Evolutionary conservation across 73 alveolate species (phyloP).

Genomic region (Chromera velia): DNA sequence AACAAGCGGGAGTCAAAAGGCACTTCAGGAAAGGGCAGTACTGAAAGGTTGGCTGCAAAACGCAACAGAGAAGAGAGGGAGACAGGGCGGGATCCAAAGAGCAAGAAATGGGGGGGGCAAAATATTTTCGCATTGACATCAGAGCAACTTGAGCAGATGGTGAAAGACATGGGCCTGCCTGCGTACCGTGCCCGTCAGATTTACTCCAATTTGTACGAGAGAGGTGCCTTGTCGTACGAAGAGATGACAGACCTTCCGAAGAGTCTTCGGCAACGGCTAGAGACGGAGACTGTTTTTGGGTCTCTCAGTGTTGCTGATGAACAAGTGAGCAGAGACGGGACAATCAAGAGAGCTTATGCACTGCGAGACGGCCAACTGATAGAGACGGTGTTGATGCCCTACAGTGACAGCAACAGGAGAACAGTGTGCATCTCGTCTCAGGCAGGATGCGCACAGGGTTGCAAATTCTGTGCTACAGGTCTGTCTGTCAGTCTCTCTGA

Average conservation of each 20-base stretch:
- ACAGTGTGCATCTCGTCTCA: slow-evolving; percentile 25
- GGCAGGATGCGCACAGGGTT: slow-evolving; percentile 44
- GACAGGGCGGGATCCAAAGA: no score
- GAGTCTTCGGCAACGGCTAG: background rate
- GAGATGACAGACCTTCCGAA: background rate
- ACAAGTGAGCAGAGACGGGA: background rate
- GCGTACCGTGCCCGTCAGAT: background rate
- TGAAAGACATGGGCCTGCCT: background rate
- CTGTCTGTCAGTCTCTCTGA: background rate
- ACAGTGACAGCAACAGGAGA: background rate
- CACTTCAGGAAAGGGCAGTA: no score
- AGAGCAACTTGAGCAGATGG: no score
- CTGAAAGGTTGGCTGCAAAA: no score
- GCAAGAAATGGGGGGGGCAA: no score
- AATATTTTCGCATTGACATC: no score
- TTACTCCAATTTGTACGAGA: background rate
- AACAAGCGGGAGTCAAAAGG: no score
- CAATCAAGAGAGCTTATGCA: slow-evolving; percentile 17
- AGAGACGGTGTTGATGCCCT: slow-evolving; percentile 44
- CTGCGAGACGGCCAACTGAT: slow-evolving; percentile 25
- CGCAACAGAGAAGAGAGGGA: no score
- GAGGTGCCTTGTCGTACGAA: background rate
- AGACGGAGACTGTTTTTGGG: background rate
- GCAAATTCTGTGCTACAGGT: slow-evolving; percentile 41
- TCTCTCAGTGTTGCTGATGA: background rate